Evolutionary conservation across 768 basidiomycete species (phyloP).

Genomic region (Suillus spraguei): DNA sequence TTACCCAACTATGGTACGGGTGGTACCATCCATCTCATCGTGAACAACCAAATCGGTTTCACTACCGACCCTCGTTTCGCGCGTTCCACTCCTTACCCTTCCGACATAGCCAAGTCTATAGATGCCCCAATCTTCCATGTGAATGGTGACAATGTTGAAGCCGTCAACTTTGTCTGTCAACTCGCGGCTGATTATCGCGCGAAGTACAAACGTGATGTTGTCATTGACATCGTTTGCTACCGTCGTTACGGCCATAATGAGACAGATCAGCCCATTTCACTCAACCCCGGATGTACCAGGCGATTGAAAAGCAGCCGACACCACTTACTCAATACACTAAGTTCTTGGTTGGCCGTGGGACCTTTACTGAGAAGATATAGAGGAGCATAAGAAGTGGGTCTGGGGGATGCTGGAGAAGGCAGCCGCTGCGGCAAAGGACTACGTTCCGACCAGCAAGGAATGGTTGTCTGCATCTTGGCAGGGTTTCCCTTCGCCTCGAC

Average conservation of each 20-base stretch:
- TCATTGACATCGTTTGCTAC: conserved; percentile 98
- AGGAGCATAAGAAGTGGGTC: conserved; percentile 99
- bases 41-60: conserved; percentile 99
- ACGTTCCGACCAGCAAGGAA: conserved; percentile 91
- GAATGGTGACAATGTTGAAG: conserved; percentile 98
- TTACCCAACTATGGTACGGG: conserved; percentile 96
- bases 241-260: conserved; percentile 99
- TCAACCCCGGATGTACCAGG: conserved; percentile 98
- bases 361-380: conserved; percentile 95
- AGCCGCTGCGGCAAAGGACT: conserved; percentile 91
- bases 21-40: conserved; percentile 96
- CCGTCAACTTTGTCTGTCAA: conserved; percentile 97
- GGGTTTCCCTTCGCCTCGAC: conserved; percentile 96
- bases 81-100: conserved; percentile 96
- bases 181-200: conserved; percentile 98
- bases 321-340: conserved; percentile 91
- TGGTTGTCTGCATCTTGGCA: conserved; percentile 99
- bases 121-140: conserved; percentile 99
- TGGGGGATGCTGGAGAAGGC: conserved; percentile 99
- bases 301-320: conserved; percentile 92
- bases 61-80: conserved; percentile 98
- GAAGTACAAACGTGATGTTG: conserved; percentile 98
- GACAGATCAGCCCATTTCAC: conserved; percentile 98
- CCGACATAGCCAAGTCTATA: conserved; percentile 97
- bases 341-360: conserved; percentile 85